These are phyloP conservation scores for Penicillium hesseltinei DNA, from an alignment of 2,329 filamentous ascomycete genomes.

Conservation along the genomic window DNA sequence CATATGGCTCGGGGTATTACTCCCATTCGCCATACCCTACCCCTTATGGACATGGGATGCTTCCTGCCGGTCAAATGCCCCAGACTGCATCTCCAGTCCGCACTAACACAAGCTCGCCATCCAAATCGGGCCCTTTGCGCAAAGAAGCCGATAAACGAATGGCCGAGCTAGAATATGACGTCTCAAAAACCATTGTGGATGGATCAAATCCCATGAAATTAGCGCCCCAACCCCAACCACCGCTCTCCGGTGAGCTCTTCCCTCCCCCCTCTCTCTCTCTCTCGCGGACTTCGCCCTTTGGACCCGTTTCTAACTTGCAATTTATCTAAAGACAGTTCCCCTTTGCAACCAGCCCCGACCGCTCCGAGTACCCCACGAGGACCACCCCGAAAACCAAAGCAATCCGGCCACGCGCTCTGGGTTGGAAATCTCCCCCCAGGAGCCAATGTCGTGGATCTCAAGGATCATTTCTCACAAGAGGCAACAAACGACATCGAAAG, in stretches of 20 bases:
- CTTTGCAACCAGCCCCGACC: constrained; percentile 11
- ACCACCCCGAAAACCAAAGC: constrained; percentile 65
- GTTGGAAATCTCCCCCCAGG: constrained; percentile 89
- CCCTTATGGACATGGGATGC: constrained; percentile 19
- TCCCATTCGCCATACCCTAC: constrained; percentile 24
- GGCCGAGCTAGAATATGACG: constrained; percentile 28
- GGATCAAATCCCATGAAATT: constrained; percentile 35
- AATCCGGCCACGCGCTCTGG: constrained; percentile 87
- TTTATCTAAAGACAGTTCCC: constrained; percentile 15
- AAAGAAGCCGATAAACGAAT: constrained; percentile 17
- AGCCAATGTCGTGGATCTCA: constrained; percentile 77
- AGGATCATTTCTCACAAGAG: constrained; percentile 83
- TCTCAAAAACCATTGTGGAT: constrained; percentile 39
- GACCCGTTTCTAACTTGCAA: background rate
- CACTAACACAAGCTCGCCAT: background rate
- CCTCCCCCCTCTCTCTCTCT: no score
- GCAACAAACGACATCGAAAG: constrained; percentile 76
- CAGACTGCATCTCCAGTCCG: constrained; percentile 1
- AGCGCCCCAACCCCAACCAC: constrained; percentile 10
- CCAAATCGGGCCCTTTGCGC: constrained; percentile 17
- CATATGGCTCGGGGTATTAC: constrained; percentile 30
- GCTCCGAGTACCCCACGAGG: constrained; percentile 52
- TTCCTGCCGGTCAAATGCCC: constrained; percentile 8
- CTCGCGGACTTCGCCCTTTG: background rate
- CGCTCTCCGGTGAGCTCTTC: constrained; percentile 23